Evolutionary conservation across 768 basidiomycete genomes (phyloP), one percentile per base, ranked within the genome.

Genomic region (Piloderma croceum): DNA sequence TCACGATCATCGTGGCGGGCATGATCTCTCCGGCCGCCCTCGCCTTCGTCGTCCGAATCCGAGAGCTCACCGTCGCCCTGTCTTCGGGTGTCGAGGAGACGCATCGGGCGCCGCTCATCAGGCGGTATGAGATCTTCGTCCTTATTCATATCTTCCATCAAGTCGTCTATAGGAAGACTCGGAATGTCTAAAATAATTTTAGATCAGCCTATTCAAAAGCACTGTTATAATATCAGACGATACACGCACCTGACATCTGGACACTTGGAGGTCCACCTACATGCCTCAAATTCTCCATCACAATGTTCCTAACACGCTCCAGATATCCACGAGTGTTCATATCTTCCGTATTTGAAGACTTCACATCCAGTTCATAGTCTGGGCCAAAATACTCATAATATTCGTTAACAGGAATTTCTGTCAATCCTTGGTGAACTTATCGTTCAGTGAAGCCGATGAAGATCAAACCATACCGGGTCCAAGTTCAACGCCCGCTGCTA

Each of bases 301-400:
- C 88, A 35, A 93, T 90, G 39, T 79, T 77, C 59, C 88, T 92
- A 43, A 98, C 83, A 34, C 96, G 89, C 32, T 94, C 86, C 43
- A 99, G 71, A 61, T 98, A 99, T 44, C 88, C 87, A 4, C 77
- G 79, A 3, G 89, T 88, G 57, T 99, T 99, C 67, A 94, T 67
- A 56, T 99, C 94, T 50, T 96, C 92, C 45, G 90, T 86, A 58
- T 98, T 99, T 10, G 90, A 92, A 10, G 90, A 68, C 53, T 84
- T 89, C 21, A 99, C 96, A 57, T 99, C 90, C 23, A 99, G 75
- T 58, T 92, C 80, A 55, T 98, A 97, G 54, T 94, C 90, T 3
- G 96, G 96, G 1, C 96, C 96, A 60, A 97, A 98, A 62, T 98
- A 98, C 57, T 98, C 94, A 56, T 93, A 98, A 65, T 98, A 99